Evolutionary conservation across 2,329 filamentous ascomycete species (phyloP).

Genomic region (Fusarium sp.): DNA sequence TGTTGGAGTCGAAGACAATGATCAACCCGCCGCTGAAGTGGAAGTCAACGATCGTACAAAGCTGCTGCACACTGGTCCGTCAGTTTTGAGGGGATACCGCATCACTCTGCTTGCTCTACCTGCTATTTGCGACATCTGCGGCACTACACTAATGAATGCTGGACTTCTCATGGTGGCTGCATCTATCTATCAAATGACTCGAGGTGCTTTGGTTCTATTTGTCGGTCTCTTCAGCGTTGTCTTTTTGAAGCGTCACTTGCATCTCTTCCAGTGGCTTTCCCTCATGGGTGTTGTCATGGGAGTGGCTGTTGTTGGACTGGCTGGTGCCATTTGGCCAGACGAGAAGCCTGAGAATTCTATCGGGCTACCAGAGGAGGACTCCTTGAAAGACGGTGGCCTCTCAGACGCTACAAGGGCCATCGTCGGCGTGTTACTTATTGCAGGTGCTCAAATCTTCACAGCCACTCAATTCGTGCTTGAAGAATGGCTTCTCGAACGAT

Average conservation of each 20-base stretch:
- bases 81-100: conserved; percentile 77
- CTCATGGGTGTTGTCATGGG: conserved; percentile 88
- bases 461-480: conserved; percentile 96
- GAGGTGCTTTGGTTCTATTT: conserved; percentile 93
- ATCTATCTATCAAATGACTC: conserved; percentile 98
- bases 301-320: conserved; percentile 89
- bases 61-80: conserved; percentile 66
- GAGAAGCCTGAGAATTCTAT: conserved; percentile 62
- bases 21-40: conserved; percentile 61
- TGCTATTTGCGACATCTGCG: conserved; percentile 92
- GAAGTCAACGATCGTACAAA: conserved; percentile 49
- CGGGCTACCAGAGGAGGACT: conserved; percentile 52
- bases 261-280: conserved; percentile 92
- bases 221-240: conserved; percentile 95
- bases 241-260: conserved; percentile 84
- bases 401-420: conserved; percentile 67
- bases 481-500: conserved; percentile 85
- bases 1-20: conserved; percentile 65
- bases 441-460: conserved; percentile 95
- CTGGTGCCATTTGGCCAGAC: conserved; percentile 84
- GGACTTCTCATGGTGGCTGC: conserved; percentile 93
- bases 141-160: conserved; percentile 97
- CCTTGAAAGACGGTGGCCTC: conserved; percentile 57
- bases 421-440: conserved; percentile 89
- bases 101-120: conserved; percentile 84